Conservation (phyloP, 2,329 filamentous ascomycete species). For the Alternaria viburni region DNA sequence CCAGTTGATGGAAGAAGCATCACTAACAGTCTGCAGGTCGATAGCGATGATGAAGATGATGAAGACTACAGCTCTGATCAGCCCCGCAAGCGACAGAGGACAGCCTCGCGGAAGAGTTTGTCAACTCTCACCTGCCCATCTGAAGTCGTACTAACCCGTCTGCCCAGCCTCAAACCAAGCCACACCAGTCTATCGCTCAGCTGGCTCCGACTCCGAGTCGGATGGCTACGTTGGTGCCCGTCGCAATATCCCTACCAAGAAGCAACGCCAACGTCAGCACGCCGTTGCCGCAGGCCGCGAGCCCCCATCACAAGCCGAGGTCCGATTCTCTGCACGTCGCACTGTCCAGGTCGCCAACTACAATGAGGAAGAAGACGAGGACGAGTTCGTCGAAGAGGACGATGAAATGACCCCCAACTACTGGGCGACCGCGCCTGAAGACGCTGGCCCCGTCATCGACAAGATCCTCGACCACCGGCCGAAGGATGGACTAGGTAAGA, state of each 20-base stretch:
- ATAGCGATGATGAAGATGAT: conserved; percentile 71
- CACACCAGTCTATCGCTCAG: conserved; percentile 58
- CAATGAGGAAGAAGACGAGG: conserved; percentile 68
- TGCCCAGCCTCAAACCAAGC: conserved; percentile 60
- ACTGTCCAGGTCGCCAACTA: conserved; percentile 76
- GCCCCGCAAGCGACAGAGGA: conserved; percentile 69
- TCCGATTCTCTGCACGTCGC: conserved; percentile 88
- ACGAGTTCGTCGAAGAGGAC: conserved; percentile 64
- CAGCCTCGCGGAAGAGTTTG: conserved; percentile 69
- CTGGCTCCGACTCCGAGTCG: conserved; percentile 66
- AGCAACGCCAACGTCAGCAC: conserved; percentile 73
- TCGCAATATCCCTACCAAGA: conserved; percentile 71
- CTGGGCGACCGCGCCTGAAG: conserved; percentile 72
- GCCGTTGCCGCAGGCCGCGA: conserved; percentile 67
- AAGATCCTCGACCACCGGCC: conserved; percentile 86
- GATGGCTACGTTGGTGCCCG: conserved; percentile 80
- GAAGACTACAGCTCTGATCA: conserved; percentile 67
- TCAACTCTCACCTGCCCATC: conserved; percentile 22
- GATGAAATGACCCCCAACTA: conserved; percentile 71
- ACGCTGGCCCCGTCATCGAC: conserved; percentile 86
- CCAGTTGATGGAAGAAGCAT: conserved; percentile 10
- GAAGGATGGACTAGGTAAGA: conserved; percentile 63
- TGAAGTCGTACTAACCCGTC: conserved; percentile 53
- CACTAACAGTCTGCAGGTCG: conserved; percentile 54
- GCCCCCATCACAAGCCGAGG: conserved; percentile 73